Percentiles rank a stretch among this genome's conserved stretches.
These are phyloP conservation scores for Leishmania tarentolae DNA, from an alignment of 208 protist genomes.

Conservation along the genomic window DNA sequence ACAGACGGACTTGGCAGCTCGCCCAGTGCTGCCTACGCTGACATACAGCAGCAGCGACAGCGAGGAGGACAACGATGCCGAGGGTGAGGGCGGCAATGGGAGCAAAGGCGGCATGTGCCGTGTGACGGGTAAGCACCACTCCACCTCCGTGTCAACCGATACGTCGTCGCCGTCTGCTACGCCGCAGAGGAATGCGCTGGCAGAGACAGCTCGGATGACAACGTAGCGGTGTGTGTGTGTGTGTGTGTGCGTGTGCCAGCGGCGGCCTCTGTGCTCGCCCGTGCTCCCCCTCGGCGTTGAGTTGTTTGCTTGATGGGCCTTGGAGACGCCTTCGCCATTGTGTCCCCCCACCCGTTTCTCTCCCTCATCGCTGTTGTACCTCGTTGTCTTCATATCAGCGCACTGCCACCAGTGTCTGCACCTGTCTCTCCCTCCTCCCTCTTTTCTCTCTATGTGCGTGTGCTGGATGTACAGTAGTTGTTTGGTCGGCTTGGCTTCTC, in stretches of 20 bases:
- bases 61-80: conserved; percentile 5
- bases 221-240: neutral
- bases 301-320: no score
- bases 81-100: neutral
- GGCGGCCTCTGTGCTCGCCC: no score
- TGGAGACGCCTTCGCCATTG: neutral
- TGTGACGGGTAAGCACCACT: neutral
- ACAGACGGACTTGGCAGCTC: neutral
- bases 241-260: neutral
- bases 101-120: neutral
- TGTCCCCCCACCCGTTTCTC: neutral
- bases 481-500: neutral
- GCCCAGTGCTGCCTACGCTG: conserved; percentile 16
- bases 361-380: neutral
- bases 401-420: neutral
- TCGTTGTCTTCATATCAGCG: neutral
- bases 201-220: neutral
- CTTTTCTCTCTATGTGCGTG: neutral
- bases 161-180: neutral
- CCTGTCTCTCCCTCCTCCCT: neutral
- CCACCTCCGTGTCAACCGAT: conserved; percentile 1
- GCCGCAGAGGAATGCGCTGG: neutral
- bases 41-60: conserved; percentile 33
- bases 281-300: no score
- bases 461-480: neutral